Percentiles rank a stretch among this genome's conserved stretches.
phyloP scores from a whole-genome alignment of 2,329 filamentous ascomycete genomes.

The Aspergillus quadrilineatus region DNA sequence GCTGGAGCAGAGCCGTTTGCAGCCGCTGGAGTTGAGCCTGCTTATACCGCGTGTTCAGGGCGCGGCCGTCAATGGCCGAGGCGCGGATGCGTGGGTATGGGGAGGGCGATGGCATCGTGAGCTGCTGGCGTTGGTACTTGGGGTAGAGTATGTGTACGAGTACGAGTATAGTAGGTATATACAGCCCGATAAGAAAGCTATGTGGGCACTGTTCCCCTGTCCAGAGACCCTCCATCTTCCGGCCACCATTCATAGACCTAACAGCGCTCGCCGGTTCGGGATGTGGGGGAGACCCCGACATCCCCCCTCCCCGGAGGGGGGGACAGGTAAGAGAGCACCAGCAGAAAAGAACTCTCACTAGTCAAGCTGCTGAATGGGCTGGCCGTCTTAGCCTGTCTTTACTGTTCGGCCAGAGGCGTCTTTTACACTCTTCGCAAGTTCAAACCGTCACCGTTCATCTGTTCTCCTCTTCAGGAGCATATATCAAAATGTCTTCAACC shows the following conservation, averaged over 20 bases:
- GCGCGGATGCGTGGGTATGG: conserved; percentile 31
- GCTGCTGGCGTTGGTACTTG: neutral
- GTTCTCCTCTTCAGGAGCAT: neutral
- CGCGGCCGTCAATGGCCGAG: conserved; percentile 41
- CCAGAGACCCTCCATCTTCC: neutral
- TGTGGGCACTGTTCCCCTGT: too few species aligned
- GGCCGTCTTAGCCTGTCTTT: neutral
- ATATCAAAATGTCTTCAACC: conserved; percentile 24
- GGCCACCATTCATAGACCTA: too few species aligned
- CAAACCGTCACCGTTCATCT: neutral
- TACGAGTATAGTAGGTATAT: too few species aligned
- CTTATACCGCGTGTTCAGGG: conserved; percentile 39
- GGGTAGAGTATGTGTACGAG: too few species aligned
- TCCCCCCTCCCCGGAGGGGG: neutral
- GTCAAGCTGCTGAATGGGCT: too few species aligned
- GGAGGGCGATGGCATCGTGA: conserved; percentile 13
- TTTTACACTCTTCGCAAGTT: too few species aligned
- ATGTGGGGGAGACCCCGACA: conserved; percentile 22
- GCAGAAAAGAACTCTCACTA: too few species aligned
- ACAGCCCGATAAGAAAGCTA: too few species aligned
- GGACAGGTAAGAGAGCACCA: too few species aligned
- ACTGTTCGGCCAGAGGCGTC: too few species aligned
- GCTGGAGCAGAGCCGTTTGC: conserved; percentile 32
- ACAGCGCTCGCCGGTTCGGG: conserved; percentile 17
- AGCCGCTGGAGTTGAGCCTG: conserved; percentile 42